Conservation (phyloP, 768 basidiomycete genomes). For the Lentinula aciculospora region DNA sequence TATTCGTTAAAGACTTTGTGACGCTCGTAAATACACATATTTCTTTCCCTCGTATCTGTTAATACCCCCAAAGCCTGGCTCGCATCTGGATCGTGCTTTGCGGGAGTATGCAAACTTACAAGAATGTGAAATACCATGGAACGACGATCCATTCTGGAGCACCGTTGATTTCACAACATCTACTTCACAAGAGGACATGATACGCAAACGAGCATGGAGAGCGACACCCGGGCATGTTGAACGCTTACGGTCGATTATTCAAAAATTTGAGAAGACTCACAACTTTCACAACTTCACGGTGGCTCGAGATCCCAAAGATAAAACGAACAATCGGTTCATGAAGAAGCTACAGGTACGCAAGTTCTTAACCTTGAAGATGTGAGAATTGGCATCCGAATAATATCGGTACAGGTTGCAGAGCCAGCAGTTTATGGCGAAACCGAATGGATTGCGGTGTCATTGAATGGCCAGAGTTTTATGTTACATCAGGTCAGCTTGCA, state of each 20-base stretch:
- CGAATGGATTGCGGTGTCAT: constrained; percentile 90
- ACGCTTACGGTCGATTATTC: constrained; percentile 47
- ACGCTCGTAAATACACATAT: constrained; percentile 96
- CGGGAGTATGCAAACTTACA: constrained; percentile 24
- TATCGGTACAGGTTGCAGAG: constrained; percentile 56
- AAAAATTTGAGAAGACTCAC: constrained; percentile 80
- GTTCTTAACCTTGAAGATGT: constrained; percentile 1
- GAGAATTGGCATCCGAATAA: background rate
- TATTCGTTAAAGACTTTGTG: constrained; percentile 61
- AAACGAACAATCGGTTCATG: constrained; percentile 83
- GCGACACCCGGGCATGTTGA: constrained; percentile 47
- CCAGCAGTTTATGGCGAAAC: constrained; percentile 88
- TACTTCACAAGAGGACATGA: constrained; percentile 51
- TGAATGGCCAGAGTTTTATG: constrained; percentile 99
- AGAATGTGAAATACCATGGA: constrained; percentile 15
- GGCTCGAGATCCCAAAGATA: constrained; percentile 77
- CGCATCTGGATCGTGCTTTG: constrained; percentile 48
- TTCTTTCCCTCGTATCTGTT: constrained; percentile 92
- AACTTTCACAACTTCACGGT: constrained; percentile 99
- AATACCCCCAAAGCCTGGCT: constrained; percentile 80
- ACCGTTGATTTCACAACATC: constrained; percentile 26
- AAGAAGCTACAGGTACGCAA: constrained; percentile 76
- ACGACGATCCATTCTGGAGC: constrained; percentile 60
- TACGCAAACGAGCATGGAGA: constrained; percentile 71
- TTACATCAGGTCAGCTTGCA: constrained; percentile 73